Evolutionary conservation across 495 filamentous ascomycete genomes (phyloP), one percentile per base, ranked within the genome.

Genomic region (Penicillium herquei): DNA sequence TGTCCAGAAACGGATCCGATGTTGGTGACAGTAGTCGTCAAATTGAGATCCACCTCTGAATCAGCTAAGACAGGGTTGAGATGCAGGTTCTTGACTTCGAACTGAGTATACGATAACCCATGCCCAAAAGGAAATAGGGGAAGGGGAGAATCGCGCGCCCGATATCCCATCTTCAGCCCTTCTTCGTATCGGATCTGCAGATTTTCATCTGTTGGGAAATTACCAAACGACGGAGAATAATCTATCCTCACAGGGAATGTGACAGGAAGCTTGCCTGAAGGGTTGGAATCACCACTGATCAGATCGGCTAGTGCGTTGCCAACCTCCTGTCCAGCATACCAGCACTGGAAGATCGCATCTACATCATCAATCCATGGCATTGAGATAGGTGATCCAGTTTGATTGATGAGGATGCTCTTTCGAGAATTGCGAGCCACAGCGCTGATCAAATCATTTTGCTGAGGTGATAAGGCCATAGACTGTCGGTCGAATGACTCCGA

Each of bases 181-280:
- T 56, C 54, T 39, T 82, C 82, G 56, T 89, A 89, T 11, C 84
- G 52, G 79, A 76, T 32, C 31, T 14, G 46, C 31, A 39, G 18
- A 3, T 37, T 77, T 65, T 85, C 81, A 64, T 90, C 86, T 49
- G 83, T 83, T 0, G 84, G 83, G 63, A 81, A 88, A 59, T 85
- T 87, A 43, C 83, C 69, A 58, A 78, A 87, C 1, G 84, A 78
- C 0, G 85, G 84, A 57, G 82, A 85, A 52, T 90, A 82, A 64
- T 86, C 75, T 3, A 84, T 57, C 14, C 75, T 65, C 35, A 68
- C 67, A 8, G 87, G 86, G 64, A 84, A 85, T 4, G 84, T 87
- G 47, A 78, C 79, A 11, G 66, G 73, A 11, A 81, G 62, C 17
- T 74, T 73, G 17, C 79, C 79, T 13, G 70, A 77, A 7, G 79